A percentile compares a stretch with the other conserved stretches of the same genome.
Evolutionary conservation across 75 land plant genomes (phyloP).

Genomic region (Cupressus sempervirens): DNA sequence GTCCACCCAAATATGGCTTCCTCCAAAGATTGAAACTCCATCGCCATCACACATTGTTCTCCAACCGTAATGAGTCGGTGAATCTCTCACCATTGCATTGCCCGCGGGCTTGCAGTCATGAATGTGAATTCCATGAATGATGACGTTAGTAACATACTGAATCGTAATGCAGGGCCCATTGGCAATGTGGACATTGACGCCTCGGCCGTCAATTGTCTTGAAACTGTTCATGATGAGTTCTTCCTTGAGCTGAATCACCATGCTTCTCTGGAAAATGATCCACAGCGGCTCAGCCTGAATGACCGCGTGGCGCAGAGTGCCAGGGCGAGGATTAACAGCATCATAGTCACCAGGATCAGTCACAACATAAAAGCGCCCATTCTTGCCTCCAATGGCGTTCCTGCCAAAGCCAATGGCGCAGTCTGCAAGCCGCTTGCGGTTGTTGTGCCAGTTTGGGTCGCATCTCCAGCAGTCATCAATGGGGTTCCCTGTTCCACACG

Average conservation of each 20-base stretch:
- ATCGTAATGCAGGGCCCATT: slow-evolving; percentile 26
- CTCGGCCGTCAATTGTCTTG: slow-evolving; percentile 37
- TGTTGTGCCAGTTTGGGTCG: slow-evolving; percentile 25
- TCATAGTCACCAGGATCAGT: slow-evolving; percentile 26
- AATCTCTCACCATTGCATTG: slow-evolving; percentile 16
- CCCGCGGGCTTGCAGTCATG: slow-evolving; percentile 20
- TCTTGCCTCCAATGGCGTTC: slow-evolving; percentile 22
- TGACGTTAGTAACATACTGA: slow-evolving; percentile 18
- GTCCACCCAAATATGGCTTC: slow-evolving; percentile 20
- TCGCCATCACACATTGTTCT: slow-evolving; percentile 15
- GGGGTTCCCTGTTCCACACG: slow-evolving; percentile 23
- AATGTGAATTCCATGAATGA: slow-evolving; percentile 31
- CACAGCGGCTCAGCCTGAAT: slow-evolving; percentile 29
- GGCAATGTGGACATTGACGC: slow-evolving; percentile 29
- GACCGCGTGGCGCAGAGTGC: slow-evolving; percentile 29
- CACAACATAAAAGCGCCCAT: slow-evolving; percentile 20
- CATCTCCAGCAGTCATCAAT: slow-evolving; percentile 37
- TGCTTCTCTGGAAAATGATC: slow-evolving; percentile 24
- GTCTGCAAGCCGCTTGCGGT: slow-evolving; percentile 29
- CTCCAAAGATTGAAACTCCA: slow-evolving; percentile 16
- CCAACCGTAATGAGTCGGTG: slow-evolving; percentile 19
- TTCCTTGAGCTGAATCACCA: slow-evolving; percentile 24
- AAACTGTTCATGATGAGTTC: slow-evolving; percentile 32
- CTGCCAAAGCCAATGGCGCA: slow-evolving; percentile 39
- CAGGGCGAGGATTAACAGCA: slow-evolving; percentile 19